Percentiles rank a stretch among this genome's conserved stretches.
phyloP scores from a whole-genome alignment of 2,329 filamentous ascomycete species.

The Lecanicillium sp. region DNA sequence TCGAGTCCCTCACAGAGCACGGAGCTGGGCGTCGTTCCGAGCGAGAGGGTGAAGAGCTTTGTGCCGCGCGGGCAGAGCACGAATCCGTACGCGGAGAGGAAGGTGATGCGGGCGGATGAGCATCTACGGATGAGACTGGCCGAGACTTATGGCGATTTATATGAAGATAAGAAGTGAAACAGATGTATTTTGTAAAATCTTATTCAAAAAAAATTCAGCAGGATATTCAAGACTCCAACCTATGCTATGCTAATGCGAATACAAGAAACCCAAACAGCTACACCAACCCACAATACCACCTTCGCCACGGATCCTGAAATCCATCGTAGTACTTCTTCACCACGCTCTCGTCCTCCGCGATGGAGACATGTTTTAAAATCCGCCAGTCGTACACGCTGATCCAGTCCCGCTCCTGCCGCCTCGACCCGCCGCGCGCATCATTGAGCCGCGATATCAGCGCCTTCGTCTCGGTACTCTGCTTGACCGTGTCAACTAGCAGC shows the following conservation, averaged over 20 bases:
- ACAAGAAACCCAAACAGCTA: constrained; percentile 21
- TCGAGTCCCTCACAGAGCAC: constrained; percentile 55
- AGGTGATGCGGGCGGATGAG: constrained; percentile 57
- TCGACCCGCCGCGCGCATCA: constrained; percentile 21
- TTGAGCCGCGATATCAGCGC: constrained; percentile 30
- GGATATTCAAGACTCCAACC: background rate
- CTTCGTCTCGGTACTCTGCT: constrained; percentile 25
- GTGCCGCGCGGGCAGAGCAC: constrained; percentile 27
- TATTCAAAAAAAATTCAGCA: background rate
- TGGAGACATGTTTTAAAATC: constrained; percentile 34
- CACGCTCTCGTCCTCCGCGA: constrained; percentile 30
- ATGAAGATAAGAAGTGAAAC: constrained; percentile 33
- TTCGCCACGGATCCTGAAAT: constrained; percentile 36
- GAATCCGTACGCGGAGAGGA: constrained; percentile 46
- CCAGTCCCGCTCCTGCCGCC: constrained; percentile 28
- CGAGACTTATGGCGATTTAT: constrained; percentile 53
- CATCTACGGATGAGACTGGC: constrained; percentile 56
- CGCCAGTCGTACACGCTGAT: constrained; percentile 44
- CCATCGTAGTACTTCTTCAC: constrained; percentile 28
- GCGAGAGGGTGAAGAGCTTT: constrained; percentile 45
- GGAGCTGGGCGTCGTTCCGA: constrained; percentile 53
- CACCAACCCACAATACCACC: constrained; percentile 38
- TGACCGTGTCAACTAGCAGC: constrained; percentile 37
- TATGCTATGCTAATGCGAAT: background rate
- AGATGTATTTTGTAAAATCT: background rate